Evolutionary conservation across 352 stramenopile genomes (phyloP), one percentile per base, ranked within the genome.

Genomic region (Pythium dissimile): DNA sequence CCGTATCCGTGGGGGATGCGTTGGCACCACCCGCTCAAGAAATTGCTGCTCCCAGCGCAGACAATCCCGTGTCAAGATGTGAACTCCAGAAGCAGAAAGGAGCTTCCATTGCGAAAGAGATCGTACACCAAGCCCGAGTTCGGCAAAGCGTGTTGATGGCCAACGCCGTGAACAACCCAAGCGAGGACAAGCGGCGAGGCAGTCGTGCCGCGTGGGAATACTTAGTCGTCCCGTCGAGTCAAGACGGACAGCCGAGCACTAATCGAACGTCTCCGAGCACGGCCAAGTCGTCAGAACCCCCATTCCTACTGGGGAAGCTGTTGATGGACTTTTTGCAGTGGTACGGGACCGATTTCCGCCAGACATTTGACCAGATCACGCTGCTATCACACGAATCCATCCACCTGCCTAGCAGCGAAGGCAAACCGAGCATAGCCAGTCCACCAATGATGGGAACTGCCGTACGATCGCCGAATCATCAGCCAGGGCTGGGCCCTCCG

Each of bases 291-390:
- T 38, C 54, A 0, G 54, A 58, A 15, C 64, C n/a, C n/a, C n/a
- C 16, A 69, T 85, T 71, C 49, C 44, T 91, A 9, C 64, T 94
- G 2, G 84, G 84, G 3, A 94, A 94, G 49, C 66, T 90, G 27
- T 59, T 94, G 3, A 92, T 94, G 84, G 71, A 86, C 55, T 84
- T 94, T 42, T 62, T 94, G 49, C 79, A 92, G 41, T 94, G 86
- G 63, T 94, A 89, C 44, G 82, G 80, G 20, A 92, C 88, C 24
- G 79, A 92, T 28, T 94, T 92, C 43, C 70, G 84, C 5, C 82
- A 88, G 39, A 73, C 87, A 27, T 64, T 90, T 2, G 84, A 94
- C 28, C 64, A 75, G 21, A 76, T 94, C 27, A 65, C 62, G 1
- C 62, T 91, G 30, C 59, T 88, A 2, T 62, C 61, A 4, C 62